phyloP scores from a whole-genome alignment of 1,284 basidiomycete species.

The Irpex sp. region DNA sequence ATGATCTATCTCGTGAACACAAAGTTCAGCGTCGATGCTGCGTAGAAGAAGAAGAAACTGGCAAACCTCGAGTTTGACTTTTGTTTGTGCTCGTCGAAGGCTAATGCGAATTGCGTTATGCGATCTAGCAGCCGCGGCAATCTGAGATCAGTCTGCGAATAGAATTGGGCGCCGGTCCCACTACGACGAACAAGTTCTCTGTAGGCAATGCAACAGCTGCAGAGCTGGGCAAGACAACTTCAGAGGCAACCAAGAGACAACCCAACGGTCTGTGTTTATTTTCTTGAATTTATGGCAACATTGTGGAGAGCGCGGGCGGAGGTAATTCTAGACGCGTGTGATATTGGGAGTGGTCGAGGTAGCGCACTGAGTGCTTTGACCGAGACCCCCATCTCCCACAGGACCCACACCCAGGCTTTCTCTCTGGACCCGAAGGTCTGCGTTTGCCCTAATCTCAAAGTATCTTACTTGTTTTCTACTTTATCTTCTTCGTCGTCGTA shows the following conservation, averaged over 20 bases:
- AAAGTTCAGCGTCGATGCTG: too few relatives aligned
- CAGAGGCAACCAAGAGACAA: not conserved
- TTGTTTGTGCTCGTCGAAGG: too few relatives aligned
- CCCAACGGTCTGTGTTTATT: not conserved
- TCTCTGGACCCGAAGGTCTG: not conserved
- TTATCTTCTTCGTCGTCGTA: not conserved
- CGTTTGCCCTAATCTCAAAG: not conserved
- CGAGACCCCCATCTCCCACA: not conserved
- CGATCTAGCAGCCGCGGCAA: too few relatives aligned
- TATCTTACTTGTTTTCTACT: not conserved
- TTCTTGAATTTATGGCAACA: not conserved
- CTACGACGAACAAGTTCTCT: too few relatives aligned
- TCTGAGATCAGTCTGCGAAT: too few relatives aligned
- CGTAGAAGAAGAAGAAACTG: too few relatives aligned
- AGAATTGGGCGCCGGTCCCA: too few relatives aligned
- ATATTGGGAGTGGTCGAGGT: not conserved
- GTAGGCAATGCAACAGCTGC: too few relatives aligned
- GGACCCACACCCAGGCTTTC: not conserved
- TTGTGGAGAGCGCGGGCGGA: conserved; percentile 3
- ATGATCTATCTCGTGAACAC: too few relatives aligned
- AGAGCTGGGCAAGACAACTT: too few relatives aligned
- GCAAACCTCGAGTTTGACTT: too few relatives aligned
- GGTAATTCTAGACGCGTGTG: conserved; percentile 1
- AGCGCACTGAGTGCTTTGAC: not conserved
- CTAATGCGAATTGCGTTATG: too few relatives aligned